These are phyloP conservation scores for Isoetes taiwanensis DNA, from an alignment of 75 land plant species.

Conservation along the genomic window DNA sequence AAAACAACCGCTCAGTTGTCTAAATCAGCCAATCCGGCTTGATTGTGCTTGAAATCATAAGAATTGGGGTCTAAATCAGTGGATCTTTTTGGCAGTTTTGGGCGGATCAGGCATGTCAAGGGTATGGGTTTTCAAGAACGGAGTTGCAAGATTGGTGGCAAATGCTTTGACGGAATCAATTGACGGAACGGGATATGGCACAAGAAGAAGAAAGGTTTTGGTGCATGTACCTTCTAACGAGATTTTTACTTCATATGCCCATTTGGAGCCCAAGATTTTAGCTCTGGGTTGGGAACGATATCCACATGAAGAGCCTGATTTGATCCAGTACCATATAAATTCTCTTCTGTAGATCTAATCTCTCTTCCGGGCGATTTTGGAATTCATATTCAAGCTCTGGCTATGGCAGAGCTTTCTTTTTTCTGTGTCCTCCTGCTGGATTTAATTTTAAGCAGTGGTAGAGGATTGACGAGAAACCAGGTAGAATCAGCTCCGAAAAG, in stretches of 20 bases:
- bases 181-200: not conserved
- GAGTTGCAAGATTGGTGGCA: conserved; percentile 4
- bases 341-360: conserved; percentile 4
- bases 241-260: not conserved
- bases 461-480: too few species aligned
- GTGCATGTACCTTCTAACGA: not conserved
- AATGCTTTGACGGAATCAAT: conserved; percentile 1
- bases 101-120: too few species aligned
- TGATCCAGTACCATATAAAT: conserved; percentile 5
- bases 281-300: conserved; percentile 6
- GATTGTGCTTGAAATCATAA: too few species aligned
- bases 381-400: too few species aligned
- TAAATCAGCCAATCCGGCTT: too few species aligned
- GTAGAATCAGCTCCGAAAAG: too few species aligned
- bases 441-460: too few species aligned
- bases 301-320: not conserved
- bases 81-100: too few species aligned
- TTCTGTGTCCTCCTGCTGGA: too few species aligned
- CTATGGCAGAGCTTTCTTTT: too few species aligned
- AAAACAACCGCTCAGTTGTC: too few species aligned
- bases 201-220: not conserved
- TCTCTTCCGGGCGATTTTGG: conserved; percentile 5
- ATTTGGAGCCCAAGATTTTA: conserved; percentile 1
- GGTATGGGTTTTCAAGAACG: conserved; percentile 6
- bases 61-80: too few species aligned